Base-by-base conservation (phyloP, 805 yeast species). In the Dipodascus albidus region DNA sequence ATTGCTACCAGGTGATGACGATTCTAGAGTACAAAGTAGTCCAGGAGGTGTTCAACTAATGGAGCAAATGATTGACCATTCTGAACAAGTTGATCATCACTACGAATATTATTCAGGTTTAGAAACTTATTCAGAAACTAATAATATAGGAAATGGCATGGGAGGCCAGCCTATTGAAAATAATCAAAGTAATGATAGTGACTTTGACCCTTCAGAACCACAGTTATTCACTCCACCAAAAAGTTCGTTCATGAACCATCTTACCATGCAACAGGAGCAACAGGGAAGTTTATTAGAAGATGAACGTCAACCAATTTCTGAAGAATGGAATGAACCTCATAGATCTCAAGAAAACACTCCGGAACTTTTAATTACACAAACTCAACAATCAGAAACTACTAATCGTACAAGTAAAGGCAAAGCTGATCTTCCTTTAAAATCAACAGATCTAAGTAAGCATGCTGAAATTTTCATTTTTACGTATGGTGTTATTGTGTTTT, bases 401-500 rank as follows among this genome's bases (percentile, higher is more conserved):
- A 9, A 27, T 27, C 33, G n/a, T n/a, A n/a, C n/a, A n/a, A n/a
- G n/a, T n/a, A n/a, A n/a, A 19, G 0, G 47, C 52, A 1, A 52
- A 52, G 17, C 49, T 3, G 3, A 23, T 21, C 49, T 35, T 9
- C 50, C 52, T 9, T 51, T 53, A 1, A 24, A 49, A 11, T 35
- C 52, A 1, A 41, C 53, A 2, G 60, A 80, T 55, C 71, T 77
- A 50, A 69, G 77, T 2, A 79, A 79, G 58, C 71, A 70, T 53
- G 76, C 96, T 0, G 98, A 91, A 63, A 77, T 93, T 74, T 93
- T 93, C 63, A 78, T 93, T 14, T 81, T 91, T 65, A 82, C 81
- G 52, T 93, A 93, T 65, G 99, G 99, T 20, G 95, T 91, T 14
- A 88, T 93, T n/a, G 97, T 93, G 20, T 90, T 93, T 63, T 93